phyloP scores from a whole-genome alignment of 1,139 yeast genomes.

The Pichia sp. region DNA sequence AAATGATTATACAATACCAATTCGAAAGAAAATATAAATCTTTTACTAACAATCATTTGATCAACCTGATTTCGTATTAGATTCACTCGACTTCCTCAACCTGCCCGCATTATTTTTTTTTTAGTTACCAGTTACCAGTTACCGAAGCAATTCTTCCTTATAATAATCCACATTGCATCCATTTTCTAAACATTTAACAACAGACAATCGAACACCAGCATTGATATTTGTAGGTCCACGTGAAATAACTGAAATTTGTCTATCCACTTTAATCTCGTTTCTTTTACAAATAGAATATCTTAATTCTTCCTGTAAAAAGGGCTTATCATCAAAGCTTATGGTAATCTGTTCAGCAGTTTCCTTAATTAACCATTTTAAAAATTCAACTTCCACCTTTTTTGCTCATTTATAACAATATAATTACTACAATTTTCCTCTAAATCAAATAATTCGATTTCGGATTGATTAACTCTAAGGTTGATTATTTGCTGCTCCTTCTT shows the following conservation, averaged over 20 bases:
- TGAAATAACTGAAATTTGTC: constrained; percentile 29
- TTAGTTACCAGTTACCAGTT: no score
- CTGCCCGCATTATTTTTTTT: no score
- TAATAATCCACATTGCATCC: constrained; percentile 29
- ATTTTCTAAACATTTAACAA: constrained; percentile 24
- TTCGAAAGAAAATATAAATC: no score
- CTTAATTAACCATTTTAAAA: constrained; percentile 16
- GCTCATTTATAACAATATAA: constrained; percentile 1
- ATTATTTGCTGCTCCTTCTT: no score
- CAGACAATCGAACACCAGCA: constrained; percentile 29
- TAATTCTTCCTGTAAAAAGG: constrained; percentile 22
- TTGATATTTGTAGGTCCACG: constrained; percentile 32
- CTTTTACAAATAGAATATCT: constrained; percentile 13
- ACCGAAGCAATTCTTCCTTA: constrained; percentile 35
- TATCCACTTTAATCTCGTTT: constrained; percentile 12
- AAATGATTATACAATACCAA: no score
- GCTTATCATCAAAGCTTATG: constrained; percentile 22
- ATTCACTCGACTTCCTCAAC: no score
- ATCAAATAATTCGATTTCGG: no score
- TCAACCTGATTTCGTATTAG: no score
- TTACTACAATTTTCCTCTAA: no score
- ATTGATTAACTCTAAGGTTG: no score
- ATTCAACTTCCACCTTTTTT: constrained; percentile 15
- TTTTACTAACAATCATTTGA: no score
- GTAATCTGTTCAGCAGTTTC: constrained; percentile 18